phyloP scores from a whole-genome alignment of 2,329 filamentous ascomycete species.

The Phaeoacremonium minimum region DNA sequence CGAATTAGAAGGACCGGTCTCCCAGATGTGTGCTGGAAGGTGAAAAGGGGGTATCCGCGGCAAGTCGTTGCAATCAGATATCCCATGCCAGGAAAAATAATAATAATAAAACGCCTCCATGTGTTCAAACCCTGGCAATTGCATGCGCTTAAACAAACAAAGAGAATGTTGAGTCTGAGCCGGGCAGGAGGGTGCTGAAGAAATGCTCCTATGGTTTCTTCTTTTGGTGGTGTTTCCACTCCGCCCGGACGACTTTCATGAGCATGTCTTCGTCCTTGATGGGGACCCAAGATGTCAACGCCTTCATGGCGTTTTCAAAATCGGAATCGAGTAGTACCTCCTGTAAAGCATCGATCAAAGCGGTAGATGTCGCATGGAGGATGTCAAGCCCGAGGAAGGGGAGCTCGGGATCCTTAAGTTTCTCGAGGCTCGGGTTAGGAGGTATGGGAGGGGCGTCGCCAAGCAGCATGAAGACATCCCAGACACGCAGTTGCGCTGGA shows the following conservation, averaged over 20 bases:
- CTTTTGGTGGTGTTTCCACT: conserved; percentile 68
- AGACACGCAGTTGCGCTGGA: conserved; percentile 86
- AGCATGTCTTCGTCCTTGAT: conserved; percentile 91
- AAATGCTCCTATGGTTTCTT: conserved; percentile 27
- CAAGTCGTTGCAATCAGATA: too few relatives aligned
- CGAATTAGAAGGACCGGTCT: too few relatives aligned
- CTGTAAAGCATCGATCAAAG: conserved; percentile 83
- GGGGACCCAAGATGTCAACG: conserved; percentile 87
- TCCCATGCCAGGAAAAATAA: too few relatives aligned
- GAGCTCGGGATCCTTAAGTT: conserved; percentile 5
- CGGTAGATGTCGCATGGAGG: conserved; percentile 83
- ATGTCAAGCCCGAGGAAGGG: conserved; percentile 64
- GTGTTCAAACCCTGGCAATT: too few relatives aligned
- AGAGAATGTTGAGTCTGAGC: too few relatives aligned
- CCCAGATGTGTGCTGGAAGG: too few relatives aligned
- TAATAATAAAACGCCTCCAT: too few relatives aligned
- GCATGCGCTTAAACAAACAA: too few relatives aligned
- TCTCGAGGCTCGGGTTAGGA: neutral
- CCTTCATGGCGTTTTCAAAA: conserved; percentile 98
- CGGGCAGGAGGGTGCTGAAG: too few relatives aligned
- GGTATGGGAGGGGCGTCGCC: conserved; percentile 63
- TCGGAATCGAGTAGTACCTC: conserved; percentile 88
- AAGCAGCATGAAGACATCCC: conserved; percentile 96
- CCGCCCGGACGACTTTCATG: conserved; percentile 70
- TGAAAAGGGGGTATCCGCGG: too few relatives aligned